phyloP scores from a whole-genome alignment of 1,284 basidiomycete species.

The Mycena citricolor region DNA sequence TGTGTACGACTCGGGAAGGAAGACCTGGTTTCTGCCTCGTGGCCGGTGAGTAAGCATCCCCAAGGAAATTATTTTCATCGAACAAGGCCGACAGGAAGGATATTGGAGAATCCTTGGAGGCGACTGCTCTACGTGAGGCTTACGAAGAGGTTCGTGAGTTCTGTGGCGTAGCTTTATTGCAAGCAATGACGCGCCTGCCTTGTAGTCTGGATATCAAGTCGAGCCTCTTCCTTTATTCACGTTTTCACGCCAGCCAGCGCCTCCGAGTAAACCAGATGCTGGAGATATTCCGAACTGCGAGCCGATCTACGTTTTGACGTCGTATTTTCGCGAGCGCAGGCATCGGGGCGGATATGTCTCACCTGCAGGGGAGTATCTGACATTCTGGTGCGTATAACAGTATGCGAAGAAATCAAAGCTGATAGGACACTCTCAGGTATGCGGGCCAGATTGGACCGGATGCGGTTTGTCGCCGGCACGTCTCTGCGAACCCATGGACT shows the following conservation, averaged over 20 bases:
- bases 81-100: conserved; percentile 48
- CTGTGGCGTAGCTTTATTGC: not conserved
- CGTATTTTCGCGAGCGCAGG: conserved; percentile 29
- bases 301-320: conserved; percentile 44
- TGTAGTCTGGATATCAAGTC: conserved; percentile 54
- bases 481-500: not conserved
- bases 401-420: conserved; percentile 31
- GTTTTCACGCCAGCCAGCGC: conserved; percentile 38
- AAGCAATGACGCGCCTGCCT: not conserved
- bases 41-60: conserved; percentile 31
- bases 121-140: conserved; percentile 58
- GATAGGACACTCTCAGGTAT: conserved; percentile 53
- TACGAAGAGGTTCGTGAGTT: conserved; percentile 57
- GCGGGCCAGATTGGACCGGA: conserved; percentile 49
- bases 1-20: conserved; percentile 37
- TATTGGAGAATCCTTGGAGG: conserved; percentile 56
- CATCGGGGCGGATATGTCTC: conserved; percentile 19
- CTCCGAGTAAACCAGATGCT: conserved; percentile 30
- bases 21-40: conserved; percentile 56
- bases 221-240: conserved; percentile 47
- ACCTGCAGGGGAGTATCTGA: conserved; percentile 46
- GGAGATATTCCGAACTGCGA: conserved; percentile 37
- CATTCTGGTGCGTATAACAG: conserved; percentile 43
- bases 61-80: not conserved
- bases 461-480: conserved; percentile 40